Conservation (phyloP, 352 stramenopile species). For the Globisporangium spiculum region DNA sequence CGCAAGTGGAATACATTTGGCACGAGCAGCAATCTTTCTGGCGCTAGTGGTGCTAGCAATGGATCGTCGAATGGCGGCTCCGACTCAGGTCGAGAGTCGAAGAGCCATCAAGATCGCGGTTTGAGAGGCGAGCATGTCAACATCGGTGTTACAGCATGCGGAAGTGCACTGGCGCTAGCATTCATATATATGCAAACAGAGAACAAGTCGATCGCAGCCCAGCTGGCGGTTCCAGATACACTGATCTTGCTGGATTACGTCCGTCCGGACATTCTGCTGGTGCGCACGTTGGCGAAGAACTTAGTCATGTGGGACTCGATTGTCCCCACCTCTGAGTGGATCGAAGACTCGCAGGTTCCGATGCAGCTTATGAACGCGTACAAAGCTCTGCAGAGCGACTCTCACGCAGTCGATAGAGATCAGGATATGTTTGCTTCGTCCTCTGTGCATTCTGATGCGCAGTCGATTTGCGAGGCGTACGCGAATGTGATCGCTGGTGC, state of each 20-base stretch:
- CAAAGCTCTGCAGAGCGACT: conserved; percentile 21
- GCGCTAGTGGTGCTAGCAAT: conserved; percentile 14
- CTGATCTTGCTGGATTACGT: conserved; percentile 95
- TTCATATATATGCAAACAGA: conserved; percentile 97
- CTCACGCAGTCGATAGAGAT: conserved; percentile 10
- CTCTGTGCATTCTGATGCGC: conserved; percentile 61
- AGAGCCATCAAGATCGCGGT: conserved; percentile 25
- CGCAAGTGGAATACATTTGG: conserved; percentile 63
- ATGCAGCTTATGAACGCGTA: conserved; percentile 53
- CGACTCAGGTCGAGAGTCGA: conserved; percentile 65
- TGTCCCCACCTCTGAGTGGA: conserved; percentile 87
- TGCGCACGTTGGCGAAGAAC: conserved; percentile 92
- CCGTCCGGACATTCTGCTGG: conserved; percentile 93
- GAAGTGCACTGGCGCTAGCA: conserved; percentile 90
- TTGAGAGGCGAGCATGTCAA: conserved; percentile 90
- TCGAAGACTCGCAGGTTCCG: conserved; percentile 74
- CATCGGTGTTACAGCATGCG: conserved; percentile 93
- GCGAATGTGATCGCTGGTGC: conserved; percentile 93
- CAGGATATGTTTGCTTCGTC: conserved; percentile 2
- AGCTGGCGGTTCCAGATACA: conserved; percentile 92
- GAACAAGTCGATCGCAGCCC: conserved; percentile 80
- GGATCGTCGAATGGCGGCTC: conserved; percentile 24
- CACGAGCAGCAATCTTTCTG: neutral
- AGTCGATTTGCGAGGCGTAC: conserved; percentile 93
- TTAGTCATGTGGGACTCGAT: conserved; percentile 96